These are phyloP conservation scores for Neocucurbitaria cava DNA, from an alignment of 2,329 filamentous ascomycete species.

Conservation along the genomic window DNA sequence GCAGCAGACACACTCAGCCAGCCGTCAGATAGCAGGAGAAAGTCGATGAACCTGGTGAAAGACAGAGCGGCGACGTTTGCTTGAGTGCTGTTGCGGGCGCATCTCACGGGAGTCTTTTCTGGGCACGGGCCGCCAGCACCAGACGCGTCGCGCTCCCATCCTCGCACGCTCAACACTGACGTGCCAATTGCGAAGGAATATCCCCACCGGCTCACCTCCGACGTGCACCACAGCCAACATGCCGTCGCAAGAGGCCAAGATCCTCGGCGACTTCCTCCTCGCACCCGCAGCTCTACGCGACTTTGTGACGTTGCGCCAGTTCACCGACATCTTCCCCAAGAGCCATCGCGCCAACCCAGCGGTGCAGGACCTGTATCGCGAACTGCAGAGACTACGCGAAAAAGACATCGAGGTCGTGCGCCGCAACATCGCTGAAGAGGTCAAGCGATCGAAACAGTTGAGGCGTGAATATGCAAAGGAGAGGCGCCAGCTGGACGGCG, in stretches of 20 bases:
- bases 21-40: not conserved
- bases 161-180: slow-evolving; percentile 23
- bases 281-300: slow-evolving; percentile 76
- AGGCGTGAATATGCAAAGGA: slow-evolving; percentile 64
- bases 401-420: slow-evolving; percentile 72
- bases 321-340: slow-evolving; percentile 77
- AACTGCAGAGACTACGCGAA: slow-evolving; percentile 77
- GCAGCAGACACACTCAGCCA: not conserved
- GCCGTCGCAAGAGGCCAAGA: slow-evolving; percentile 75
- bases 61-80: slow-evolving; percentile 13
- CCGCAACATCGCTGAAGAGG: slow-evolving; percentile 70
- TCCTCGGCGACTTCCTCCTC: slow-evolving; percentile 80
- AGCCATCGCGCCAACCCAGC: slow-evolving; percentile 70
- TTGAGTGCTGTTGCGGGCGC: slow-evolving; percentile 11
- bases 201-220: not conserved
- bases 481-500: slow-evolving; percentile 61
- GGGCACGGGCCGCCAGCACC: slow-evolving; percentile 23
- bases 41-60: slow-evolving; percentile 13
- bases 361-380: slow-evolving; percentile 75
- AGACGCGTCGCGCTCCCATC: slow-evolving; percentile 32
- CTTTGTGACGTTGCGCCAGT: slow-evolving; percentile 75
- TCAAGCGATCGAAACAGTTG: slow-evolving; percentile 65
- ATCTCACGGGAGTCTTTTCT: slow-evolving; percentile 27
- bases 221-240: slow-evolving; percentile 52
- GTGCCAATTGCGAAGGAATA: not conserved